Conservation (phyloP, 208 protist species). For the Acanthamoeba culbertsoni region DNA sequence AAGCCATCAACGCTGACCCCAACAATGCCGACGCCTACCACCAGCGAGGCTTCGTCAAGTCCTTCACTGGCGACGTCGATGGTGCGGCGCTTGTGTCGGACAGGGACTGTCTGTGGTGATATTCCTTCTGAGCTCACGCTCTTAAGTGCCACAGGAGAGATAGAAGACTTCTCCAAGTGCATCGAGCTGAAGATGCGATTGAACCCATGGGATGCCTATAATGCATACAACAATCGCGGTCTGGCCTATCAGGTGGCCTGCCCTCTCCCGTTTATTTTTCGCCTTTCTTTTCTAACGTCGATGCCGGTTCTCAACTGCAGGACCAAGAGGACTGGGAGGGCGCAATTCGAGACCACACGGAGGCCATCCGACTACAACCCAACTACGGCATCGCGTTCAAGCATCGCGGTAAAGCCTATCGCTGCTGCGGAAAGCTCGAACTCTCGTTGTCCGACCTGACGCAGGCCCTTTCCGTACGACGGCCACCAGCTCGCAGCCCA, state of each 20-base stretch:
- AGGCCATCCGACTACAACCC: neutral
- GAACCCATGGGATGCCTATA: neutral
- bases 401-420: constrained; percentile 4
- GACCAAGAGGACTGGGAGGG: neutral
- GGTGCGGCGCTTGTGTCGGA: neutral
- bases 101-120: neutral
- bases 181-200: neutral
- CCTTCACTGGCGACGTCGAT: neutral
- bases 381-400: constrained; percentile 1
- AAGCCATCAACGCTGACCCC: neutral
- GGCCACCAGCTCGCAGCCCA: neutral
- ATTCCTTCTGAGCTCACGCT: neutral
- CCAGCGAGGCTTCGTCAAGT: constrained; percentile 8
- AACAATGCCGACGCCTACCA: neutral
- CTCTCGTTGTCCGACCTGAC: neutral
- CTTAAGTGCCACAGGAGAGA: neutral
- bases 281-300: neutral
- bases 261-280: neutral
- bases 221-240: neutral
- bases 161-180: neutral
- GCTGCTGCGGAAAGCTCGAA: neutral
- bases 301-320: neutral
- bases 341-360: neutral
- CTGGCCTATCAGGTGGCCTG: constrained; percentile 10
- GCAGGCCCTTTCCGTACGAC: neutral